A percentile compares a stretch with the other conserved stretches of the same genome.
Conservation (phyloP, 345 rosid species). For the Melaleuca quinquenervia region DNA sequence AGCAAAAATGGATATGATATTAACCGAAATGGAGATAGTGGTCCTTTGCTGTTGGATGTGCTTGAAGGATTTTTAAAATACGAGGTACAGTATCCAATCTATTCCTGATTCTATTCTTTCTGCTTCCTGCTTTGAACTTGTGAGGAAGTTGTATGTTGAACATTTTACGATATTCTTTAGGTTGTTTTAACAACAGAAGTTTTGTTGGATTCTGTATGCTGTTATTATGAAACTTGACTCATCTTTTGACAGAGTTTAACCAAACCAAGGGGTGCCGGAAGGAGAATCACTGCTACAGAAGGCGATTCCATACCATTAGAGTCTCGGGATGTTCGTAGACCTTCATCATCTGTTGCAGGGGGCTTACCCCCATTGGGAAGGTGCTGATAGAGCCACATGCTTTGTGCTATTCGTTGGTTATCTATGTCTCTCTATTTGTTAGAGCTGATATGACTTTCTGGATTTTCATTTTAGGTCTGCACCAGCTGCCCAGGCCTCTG, state of each 20-base stretch:
- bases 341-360: slow-evolving; percentile 72
- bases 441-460: background rate
- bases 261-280: slow-evolving; percentile 48
- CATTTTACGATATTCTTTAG: background rate
- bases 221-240: background rate
- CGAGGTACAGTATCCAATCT: slow-evolving; percentile 33
- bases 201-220: background rate
- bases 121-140: background rate
- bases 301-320: slow-evolving; percentile 46
- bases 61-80: slow-evolving; percentile 90
- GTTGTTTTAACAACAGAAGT: background rate
- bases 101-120: background rate
- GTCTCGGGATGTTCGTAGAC: slow-evolving; percentile 50
- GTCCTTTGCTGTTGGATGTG: slow-evolving; percentile 78
- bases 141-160: background rate
- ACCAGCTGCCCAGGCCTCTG: slow-evolving; percentile 52
- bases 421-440: background rate
- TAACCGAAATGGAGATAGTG: slow-evolving; percentile 75
- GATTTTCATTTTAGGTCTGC: slow-evolving; percentile 26
- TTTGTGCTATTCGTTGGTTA: background rate
- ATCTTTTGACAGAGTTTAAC: slow-evolving; percentile 45
- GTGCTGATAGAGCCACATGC: slow-evolving; percentile 18
- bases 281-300: slow-evolving; percentile 45
- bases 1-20: slow-evolving; percentile 73
- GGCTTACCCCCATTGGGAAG: slow-evolving; percentile 90